A percentile compares a stretch with the other conserved stretches of the same genome.
These are phyloP conservation scores for Lodderomyces metapsilosis DNA, from an alignment of 1,139 yeast genomes.

Conservation along the genomic window DNA sequence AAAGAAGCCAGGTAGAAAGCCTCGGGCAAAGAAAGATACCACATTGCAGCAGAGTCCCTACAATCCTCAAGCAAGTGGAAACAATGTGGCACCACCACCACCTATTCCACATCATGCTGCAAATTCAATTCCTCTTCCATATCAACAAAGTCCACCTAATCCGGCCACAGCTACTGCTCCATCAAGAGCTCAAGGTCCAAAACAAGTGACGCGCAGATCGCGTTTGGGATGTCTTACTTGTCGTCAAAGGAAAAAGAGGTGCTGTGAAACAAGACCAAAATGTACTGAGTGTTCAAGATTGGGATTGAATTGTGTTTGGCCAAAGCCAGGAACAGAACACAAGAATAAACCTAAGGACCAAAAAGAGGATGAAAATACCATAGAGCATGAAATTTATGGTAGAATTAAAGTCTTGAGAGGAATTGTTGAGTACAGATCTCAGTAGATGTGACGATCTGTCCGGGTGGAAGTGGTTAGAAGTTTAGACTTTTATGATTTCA, in stretches of 20 bases:
- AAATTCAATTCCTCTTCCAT: conserved; percentile 4
- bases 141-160: background rate
- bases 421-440: conserved; percentile 47
- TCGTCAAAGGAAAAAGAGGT: conserved; percentile 44
- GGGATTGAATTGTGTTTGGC: conserved; percentile 49
- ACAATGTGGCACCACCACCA: conserved; percentile 2
- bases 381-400: conserved; percentile 54
- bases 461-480: background rate
- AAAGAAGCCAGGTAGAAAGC: conserved; percentile 11
- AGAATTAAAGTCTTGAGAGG: conserved; percentile 62
- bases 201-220: conserved; percentile 32
- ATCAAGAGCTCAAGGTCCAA: conserved; percentile 4
- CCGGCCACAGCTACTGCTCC: conserved; percentile 1
- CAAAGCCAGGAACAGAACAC: conserved; percentile 48
- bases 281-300: conserved; percentile 44
- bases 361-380: conserved; percentile 47
- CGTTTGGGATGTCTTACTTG: conserved; percentile 50
- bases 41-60: too few relatives aligned
- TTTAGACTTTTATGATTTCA: background rate
- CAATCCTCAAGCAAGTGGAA: background rate
- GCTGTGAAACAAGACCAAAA: conserved; percentile 43
- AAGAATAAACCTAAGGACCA: conserved; percentile 49
- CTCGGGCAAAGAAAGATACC: conserved; percentile 7
- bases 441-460: conserved; percentile 6
- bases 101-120: background rate